These are phyloP conservation scores for Alternaria gansuensis DNA, from an alignment of 2,329 filamentous ascomycete species.

Conservation along the genomic window DNA sequence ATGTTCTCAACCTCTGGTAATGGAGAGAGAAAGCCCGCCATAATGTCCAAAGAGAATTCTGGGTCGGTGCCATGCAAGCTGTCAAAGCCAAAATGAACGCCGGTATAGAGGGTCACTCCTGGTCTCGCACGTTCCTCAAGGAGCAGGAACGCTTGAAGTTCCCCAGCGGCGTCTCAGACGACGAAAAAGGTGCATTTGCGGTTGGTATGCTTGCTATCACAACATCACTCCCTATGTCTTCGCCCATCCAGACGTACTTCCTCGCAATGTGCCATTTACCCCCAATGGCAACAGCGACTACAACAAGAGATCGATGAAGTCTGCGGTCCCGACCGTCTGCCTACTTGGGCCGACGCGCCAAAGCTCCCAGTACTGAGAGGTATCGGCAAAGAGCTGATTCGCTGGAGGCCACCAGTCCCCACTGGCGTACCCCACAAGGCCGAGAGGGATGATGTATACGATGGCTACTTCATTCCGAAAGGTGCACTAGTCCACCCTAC, in stretches of 20 bases:
- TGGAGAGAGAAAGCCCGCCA: slow-evolving; percentile 11
- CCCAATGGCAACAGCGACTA: slow-evolving; percentile 62
- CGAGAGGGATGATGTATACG: slow-evolving; percentile 28
- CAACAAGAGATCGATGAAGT: slow-evolving; percentile 67
- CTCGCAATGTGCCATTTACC: slow-evolving; percentile 51
- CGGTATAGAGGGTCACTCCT: slow-evolving; percentile 4
- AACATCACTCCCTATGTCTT: slow-evolving; percentile 13
- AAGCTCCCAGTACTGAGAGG: slow-evolving; percentile 22
- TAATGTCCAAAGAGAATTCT: slow-evolving; percentile 5
- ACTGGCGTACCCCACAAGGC: slow-evolving; percentile 27
- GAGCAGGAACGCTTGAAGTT: slow-evolving; percentile 13
- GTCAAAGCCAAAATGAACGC: slow-evolving; percentile 11
- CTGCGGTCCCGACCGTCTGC: slow-evolving; percentile 53
- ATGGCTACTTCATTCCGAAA: slow-evolving; percentile 32
- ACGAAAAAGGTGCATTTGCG: slow-evolving; percentile 12
- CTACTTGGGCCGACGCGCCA: slow-evolving; percentile 18
- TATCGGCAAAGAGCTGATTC: slow-evolving; percentile 29
- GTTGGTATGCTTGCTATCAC: slow-evolving; percentile 14
- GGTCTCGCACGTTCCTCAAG: slow-evolving; percentile 11
- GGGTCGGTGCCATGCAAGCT: slow-evolving; percentile 10
- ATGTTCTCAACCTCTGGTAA: slow-evolving; percentile 10
- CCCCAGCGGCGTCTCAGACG: background rate
- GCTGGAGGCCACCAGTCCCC: slow-evolving; percentile 29
- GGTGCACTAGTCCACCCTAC: slow-evolving; percentile 30
- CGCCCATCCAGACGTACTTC: slow-evolving; percentile 14